A percentile compares a stretch with the other conserved stretches of the same genome.
phyloP scores from a whole-genome alignment of 768 basidiomycete genomes.

The Amylocystis lapponica region DNA sequence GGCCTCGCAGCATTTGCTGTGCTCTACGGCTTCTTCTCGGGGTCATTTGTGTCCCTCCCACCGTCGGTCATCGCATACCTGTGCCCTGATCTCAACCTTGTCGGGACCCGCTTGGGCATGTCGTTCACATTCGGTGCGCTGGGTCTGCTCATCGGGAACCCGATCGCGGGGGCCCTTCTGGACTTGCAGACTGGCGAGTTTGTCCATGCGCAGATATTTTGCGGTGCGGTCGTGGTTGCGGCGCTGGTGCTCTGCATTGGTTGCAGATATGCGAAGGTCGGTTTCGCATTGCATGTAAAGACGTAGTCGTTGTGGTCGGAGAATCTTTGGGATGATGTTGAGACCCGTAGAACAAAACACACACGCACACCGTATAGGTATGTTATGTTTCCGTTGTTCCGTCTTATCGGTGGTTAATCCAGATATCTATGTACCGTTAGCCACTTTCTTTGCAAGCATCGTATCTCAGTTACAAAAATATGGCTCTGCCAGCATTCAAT shows the following conservation, averaged over 20 bases:
- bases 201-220: neutral
- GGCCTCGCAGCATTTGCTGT: slow-evolving; percentile 36
- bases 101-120: slow-evolving; percentile 20
- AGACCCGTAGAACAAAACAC: too few species aligned
- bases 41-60: slow-evolving; percentile 27
- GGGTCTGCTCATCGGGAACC: slow-evolving; percentile 18
- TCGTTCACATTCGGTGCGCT: slow-evolving; percentile 16
- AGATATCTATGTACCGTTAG: too few species aligned
- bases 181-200: neutral
- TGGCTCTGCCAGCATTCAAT: too few species aligned
- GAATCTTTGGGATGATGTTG: too few species aligned
- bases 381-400: too few species aligned
- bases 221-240: neutral
- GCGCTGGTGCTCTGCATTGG: neutral
- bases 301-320: neutral
- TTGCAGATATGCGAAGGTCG: neutral
- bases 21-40: slow-evolving; percentile 44
- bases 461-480: too few species aligned
- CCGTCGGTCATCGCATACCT: slow-evolving; percentile 15
- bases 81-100: slow-evolving; percentile 12
- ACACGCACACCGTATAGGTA: too few species aligned
- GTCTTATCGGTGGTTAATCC: too few species aligned
- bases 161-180: slow-evolving; percentile 18
- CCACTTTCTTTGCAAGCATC: too few species aligned
- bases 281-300: neutral